A percentile compares a stretch with the other conserved stretches of the same genome.
phyloP scores from a whole-genome alignment of 805 yeast species.

The Babjeviella inositovora region DNA sequence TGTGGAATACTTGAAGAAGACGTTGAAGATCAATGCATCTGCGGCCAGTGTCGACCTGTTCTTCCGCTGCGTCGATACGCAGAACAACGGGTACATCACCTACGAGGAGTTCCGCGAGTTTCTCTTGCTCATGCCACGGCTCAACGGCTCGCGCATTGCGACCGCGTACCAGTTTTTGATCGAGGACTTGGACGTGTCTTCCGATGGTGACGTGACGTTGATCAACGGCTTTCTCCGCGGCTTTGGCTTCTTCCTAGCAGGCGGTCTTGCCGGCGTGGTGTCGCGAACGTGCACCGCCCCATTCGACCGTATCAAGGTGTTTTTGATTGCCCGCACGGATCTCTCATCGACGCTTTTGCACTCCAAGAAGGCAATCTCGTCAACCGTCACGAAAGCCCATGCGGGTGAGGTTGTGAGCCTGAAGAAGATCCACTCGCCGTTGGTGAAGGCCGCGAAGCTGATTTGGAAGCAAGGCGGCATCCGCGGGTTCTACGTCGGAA shows the following conservation, averaged over 20 bases:
- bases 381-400: slow-evolving; percentile 6
- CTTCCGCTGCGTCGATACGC: slow-evolving; percentile 36
- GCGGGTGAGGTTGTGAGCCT: slow-evolving; percentile 11
- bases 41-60: slow-evolving; percentile 34
- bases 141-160: slow-evolving; percentile 57
- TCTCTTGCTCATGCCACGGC: slow-evolving; percentile 67
- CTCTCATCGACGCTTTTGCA: slow-evolving; percentile 53
- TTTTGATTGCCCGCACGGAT: slow-evolving; percentile 82
- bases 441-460: slow-evolving; percentile 65
- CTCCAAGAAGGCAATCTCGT: slow-evolving; percentile 24
- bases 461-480: slow-evolving; percentile 83
- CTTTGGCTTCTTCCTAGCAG: slow-evolving; percentile 83
- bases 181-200: slow-evolving; percentile 65
- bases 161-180: slow-evolving; percentile 73
- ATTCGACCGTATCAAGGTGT: slow-evolving; percentile 87
- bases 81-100: slow-evolving; percentile 52
- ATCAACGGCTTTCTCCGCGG: slow-evolving; percentile 70
- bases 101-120: slow-evolving; percentile 81
- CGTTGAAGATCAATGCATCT: slow-evolving; percentile 36
- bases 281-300: slow-evolving; percentile 97
- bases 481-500: slow-evolving; percentile 82
- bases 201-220: slow-evolving; percentile 87
- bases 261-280: slow-evolving; percentile 91
- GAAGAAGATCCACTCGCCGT: slow-evolving; percentile 48
- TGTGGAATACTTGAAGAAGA: slow-evolving; percentile 37